Evolutionary conservation across 257 asterid genomes (phyloP).

Genomic region (Rehmannia glutinosa): DNA sequence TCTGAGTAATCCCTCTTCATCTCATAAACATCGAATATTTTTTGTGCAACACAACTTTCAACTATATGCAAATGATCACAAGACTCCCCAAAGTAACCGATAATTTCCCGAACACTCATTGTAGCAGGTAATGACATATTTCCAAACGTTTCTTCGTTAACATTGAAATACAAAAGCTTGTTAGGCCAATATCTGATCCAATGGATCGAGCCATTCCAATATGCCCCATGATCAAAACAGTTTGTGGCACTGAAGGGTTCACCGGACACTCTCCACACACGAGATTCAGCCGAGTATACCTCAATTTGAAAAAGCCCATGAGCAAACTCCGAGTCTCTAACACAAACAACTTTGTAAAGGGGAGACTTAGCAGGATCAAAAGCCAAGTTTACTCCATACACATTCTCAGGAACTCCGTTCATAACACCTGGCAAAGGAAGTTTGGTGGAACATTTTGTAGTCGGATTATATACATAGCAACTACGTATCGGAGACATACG

Average conservation of each 20-base stretch:
- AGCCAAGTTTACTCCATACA: too few relatives aligned
- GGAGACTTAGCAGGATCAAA: constrained; percentile 20
- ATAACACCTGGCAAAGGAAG: constrained; percentile 20
- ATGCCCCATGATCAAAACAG: constrained; percentile 11
- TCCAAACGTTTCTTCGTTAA: constrained; percentile 10
- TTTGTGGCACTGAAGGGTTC: not conserved
- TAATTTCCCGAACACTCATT: not conserved
- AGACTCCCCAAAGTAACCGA: constrained; percentile 29
- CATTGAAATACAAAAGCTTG: constrained; percentile 16
- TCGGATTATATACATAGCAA: too few relatives aligned
- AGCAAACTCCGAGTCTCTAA: constrained; percentile 14
- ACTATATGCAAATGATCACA: constrained; percentile 26
- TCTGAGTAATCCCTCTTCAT: constrained; percentile 26
- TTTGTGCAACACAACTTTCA: not conserved
- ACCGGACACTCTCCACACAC: constrained; percentile 31
- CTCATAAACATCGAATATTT: constrained; percentile 23
- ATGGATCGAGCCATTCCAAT: constrained; percentile 25
- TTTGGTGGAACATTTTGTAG: not conserved
- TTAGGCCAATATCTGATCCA: not conserved
- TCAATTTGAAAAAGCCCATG: constrained; percentile 6
- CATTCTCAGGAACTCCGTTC: not conserved
- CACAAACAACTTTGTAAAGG: constrained; percentile 28
- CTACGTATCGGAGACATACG: not conserved
- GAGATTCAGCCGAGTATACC: constrained; percentile 31
- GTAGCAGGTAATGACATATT: constrained; percentile 6